These are phyloP conservation scores for Debaryomyces sp. DNA, from an alignment of 1,139 yeast genomes.

Conservation along the genomic window DNA sequence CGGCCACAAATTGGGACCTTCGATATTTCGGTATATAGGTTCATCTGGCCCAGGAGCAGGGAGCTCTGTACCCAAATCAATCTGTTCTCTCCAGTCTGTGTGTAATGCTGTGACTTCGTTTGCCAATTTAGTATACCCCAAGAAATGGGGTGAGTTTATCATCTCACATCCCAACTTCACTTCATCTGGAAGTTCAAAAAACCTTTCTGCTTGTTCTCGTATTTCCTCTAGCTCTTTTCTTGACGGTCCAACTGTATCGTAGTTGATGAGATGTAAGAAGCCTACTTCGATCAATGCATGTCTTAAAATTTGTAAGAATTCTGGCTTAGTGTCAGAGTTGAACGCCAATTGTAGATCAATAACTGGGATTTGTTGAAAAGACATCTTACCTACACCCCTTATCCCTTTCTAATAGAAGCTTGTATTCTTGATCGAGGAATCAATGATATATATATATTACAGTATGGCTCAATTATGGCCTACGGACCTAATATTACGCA, in stretches of 20 bases:
- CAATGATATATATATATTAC: neutral
- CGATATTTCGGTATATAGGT: constrained; percentile 58
- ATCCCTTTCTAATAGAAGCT: neutral
- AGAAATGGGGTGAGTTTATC: constrained; percentile 65
- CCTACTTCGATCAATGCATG: constrained; percentile 65
- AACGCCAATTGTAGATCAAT: constrained; percentile 36
- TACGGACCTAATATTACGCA: constrained; percentile 1
- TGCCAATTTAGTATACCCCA: constrained; percentile 68
- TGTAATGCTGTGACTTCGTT: constrained; percentile 65
- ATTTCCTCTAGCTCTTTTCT: constrained; percentile 41
- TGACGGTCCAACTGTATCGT: constrained; percentile 36
- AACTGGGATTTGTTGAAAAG: constrained; percentile 35
- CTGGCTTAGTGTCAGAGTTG: constrained; percentile 41
- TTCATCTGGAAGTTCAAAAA: constrained; percentile 55
- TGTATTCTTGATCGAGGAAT: neutral
- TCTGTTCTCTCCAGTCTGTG: constrained; percentile 70
- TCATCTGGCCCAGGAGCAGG: constrained; percentile 48
- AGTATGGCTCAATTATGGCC: neutral
- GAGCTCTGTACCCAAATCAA: constrained; percentile 65
- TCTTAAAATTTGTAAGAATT: constrained; percentile 48
- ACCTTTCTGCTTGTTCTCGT: constrained; percentile 45
- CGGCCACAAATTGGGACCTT: constrained; percentile 71
- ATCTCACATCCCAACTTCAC: constrained; percentile 58
- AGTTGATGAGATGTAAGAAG: constrained; percentile 56
- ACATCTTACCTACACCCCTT: constrained; percentile 17